phyloP scores from a whole-genome alignment of 306 rosid species.

The Malus orientalis region DNA sequence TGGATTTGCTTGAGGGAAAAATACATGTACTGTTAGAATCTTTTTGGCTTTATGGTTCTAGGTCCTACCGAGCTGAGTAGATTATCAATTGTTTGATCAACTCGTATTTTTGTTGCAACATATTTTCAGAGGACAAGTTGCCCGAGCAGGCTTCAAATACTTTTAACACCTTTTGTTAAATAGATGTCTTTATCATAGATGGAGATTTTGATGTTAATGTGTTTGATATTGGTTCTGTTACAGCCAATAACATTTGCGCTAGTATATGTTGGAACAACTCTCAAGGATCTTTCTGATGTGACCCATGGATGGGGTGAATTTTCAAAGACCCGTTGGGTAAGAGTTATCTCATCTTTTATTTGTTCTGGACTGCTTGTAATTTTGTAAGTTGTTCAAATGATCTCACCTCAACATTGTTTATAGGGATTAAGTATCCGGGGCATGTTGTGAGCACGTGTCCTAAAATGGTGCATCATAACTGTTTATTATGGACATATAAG shows the following conservation, averaged over 20 bases:
- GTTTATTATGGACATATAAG: background rate
- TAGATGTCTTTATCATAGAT: background rate
- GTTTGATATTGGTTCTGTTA: conserved; percentile 15
- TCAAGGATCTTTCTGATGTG: conserved; percentile 93
- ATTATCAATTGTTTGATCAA: background rate
- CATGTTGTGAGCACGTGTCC: background rate
- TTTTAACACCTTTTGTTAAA: background rate
- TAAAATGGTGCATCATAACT: background rate
- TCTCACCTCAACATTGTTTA: background rate
- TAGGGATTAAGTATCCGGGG: background rate
- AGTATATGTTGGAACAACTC: conserved; percentile 89
- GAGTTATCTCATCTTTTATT: conserved; percentile 10
- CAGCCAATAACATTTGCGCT: conserved; percentile 92
- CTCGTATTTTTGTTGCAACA: background rate
- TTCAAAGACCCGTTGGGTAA: conserved; percentile 86
- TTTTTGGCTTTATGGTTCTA: background rate
- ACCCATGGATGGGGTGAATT: conserved; percentile 91
- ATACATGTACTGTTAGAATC: background rate
- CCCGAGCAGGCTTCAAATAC: background rate
- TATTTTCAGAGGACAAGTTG: background rate
- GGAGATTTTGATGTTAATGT: conserved; percentile 6
- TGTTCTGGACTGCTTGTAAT: background rate
- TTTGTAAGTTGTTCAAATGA: background rate
- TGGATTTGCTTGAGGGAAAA: background rate
- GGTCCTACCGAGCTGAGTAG: background rate